A percentile compares a stretch with the other conserved stretches of the same genome.
These are phyloP conservation scores for Solanum clarkiae DNA, from an alignment of 257 asterid genomes.

Conservation along the genomic window DNA sequence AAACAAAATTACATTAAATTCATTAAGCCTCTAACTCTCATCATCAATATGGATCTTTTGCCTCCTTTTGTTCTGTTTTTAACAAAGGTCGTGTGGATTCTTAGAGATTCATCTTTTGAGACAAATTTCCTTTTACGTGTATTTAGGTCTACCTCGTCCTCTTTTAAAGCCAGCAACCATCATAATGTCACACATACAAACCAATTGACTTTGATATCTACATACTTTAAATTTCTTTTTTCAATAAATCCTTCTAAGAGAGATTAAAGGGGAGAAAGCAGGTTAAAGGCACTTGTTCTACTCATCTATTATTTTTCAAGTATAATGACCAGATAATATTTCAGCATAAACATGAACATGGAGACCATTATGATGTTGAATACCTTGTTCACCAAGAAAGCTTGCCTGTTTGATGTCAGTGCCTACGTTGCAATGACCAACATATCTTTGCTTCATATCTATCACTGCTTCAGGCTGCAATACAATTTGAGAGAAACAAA, in stretches of 20 bases:
- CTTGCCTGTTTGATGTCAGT: conserved; percentile 98
- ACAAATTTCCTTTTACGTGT: not conserved
- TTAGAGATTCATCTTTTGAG: not conserved
- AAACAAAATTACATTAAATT: not conserved
- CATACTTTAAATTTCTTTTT: not conserved
- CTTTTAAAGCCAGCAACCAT: not conserved
- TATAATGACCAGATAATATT: not conserved
- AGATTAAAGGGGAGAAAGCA: not conserved
- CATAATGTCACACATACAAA: not conserved
- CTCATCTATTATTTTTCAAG: not conserved
- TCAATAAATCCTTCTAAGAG: not conserved
- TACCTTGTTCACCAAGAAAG: conserved; percentile 91
- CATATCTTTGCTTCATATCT: conserved; percentile 88
- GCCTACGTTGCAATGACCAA: conserved; percentile 89
- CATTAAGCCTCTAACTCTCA: not conserved
- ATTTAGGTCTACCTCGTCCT: not conserved
- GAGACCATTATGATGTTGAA: conserved; percentile 1
- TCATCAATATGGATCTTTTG: not conserved
- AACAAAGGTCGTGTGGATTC: not conserved
- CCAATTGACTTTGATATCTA: not conserved
- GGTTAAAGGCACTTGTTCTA: not conserved
- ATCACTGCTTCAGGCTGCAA: conserved; percentile 72
- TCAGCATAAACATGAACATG: not conserved
- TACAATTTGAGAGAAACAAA: conserved; percentile 2
- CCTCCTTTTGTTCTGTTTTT: not conserved